These are phyloP conservation scores for Evernia prunastri DNA, from an alignment of 495 filamentous ascomycete genomes.

Conservation along the genomic window DNA sequence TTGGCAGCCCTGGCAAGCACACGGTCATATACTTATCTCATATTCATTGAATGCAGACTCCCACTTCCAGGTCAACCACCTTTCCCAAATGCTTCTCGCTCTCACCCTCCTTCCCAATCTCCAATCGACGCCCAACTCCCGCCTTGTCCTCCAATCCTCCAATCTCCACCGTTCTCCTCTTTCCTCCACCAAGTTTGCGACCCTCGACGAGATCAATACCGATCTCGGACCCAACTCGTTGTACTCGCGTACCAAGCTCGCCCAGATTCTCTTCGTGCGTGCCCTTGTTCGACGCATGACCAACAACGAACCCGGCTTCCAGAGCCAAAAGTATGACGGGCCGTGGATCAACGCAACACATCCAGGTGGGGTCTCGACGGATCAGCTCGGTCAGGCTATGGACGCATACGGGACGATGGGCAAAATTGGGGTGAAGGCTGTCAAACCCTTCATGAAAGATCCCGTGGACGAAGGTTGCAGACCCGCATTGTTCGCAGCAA, in stretches of 20 bases:
- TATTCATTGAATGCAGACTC: conserved; percentile 29
- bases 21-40: background rate
- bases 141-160: conserved; percentile 48
- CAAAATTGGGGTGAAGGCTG: conserved; percentile 35
- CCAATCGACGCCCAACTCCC: conserved; percentile 27
- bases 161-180: conserved; percentile 47
- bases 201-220: conserved; percentile 48
- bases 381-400: conserved; percentile 46
- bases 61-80: conserved; percentile 47
- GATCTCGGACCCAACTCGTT: conserved; percentile 46
- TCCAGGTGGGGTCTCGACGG: conserved; percentile 44
- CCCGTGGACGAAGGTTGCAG: conserved; percentile 43
- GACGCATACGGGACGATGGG: conserved; percentile 45
- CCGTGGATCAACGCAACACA: conserved; percentile 45
- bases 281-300: conserved; percentile 32
- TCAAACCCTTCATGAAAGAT: conserved; percentile 46
- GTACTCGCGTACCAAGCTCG: conserved; percentile 51
- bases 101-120: conserved; percentile 38
- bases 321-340: conserved; percentile 21
- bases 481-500: conserved; percentile 45
- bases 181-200: conserved; percentile 40
- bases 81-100: conserved; percentile 43
- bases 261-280: conserved; percentile 44
- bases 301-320: conserved; percentile 34
- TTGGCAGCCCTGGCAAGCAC: background rate